Percentiles rank a stretch among this genome's conserved stretches.
Conservation (phyloP, 2,329 filamentous ascomycete genomes). For the Botrytis galanthina region DNA sequence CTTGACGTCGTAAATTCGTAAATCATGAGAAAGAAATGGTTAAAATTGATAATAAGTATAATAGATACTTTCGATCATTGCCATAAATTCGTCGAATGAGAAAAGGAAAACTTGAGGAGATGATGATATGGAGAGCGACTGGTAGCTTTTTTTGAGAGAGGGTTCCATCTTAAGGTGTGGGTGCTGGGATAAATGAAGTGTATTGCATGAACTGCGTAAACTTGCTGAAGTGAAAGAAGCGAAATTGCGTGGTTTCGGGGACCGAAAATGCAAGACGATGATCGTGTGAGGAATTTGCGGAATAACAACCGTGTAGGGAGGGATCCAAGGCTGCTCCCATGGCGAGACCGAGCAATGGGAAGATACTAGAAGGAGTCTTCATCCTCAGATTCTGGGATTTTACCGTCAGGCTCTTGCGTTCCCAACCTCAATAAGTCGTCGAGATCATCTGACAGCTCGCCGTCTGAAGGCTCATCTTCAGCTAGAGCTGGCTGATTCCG, state of each 20-base stretch:
- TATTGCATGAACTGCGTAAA: not conserved
- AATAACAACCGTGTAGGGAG: not conserved
- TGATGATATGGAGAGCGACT: not conserved
- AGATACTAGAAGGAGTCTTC: too few species aligned
- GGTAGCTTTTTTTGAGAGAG: not conserved
- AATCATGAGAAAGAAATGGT: not conserved
- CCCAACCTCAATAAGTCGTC: not conserved
- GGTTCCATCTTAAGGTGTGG: not conserved
- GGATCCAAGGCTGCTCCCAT: not conserved
- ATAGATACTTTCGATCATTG: not conserved
- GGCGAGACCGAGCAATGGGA: not conserved
- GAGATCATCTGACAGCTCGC: not conserved
- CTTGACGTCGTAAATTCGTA: not conserved
- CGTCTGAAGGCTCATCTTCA: not conserved
- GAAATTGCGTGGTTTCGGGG: not conserved
- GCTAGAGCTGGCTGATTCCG: too few species aligned
- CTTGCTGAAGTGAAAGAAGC: not conserved
- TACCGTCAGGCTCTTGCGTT: not conserved
- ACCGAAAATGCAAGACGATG: not conserved
- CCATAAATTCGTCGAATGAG: not conserved
- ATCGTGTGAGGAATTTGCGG: too few species aligned
- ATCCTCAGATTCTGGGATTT: too few species aligned
- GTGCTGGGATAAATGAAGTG: not conserved
- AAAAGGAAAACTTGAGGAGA: not conserved
- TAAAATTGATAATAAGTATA: too few species aligned